Percentiles rank a stretch among this genome's conserved stretches.
These are phyloP conservation scores for Lablab purpureus DNA, from an alignment of 306 rosid genomes.

Conservation along the genomic window DNA sequence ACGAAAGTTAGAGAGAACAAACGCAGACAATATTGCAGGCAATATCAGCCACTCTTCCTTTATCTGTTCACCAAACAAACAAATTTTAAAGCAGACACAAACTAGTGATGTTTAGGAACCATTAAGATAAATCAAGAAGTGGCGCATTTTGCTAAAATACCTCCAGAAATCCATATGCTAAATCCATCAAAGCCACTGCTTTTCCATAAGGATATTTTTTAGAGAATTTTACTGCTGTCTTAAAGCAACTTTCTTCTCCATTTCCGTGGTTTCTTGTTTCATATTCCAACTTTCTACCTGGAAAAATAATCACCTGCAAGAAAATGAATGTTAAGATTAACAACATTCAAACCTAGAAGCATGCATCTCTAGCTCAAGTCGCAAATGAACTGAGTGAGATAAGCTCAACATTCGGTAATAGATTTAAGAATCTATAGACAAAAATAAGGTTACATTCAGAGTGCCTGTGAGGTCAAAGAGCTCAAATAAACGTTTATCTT, in stretches of 20 bases:
- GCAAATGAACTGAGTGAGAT: not conserved
- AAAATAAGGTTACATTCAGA: constrained; percentile 35
- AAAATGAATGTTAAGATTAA: not conserved
- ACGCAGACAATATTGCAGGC: constrained; percentile 52
- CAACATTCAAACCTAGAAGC: constrained; percentile 3
- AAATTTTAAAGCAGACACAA: constrained; percentile 19
- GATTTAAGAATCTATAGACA: constrained; percentile 17
- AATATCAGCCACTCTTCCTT: constrained; percentile 57
- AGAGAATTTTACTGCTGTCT: constrained; percentile 55
- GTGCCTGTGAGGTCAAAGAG: constrained; percentile 57
- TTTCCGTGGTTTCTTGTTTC: constrained; percentile 36
- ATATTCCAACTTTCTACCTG: constrained; percentile 50
- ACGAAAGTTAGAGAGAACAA: constrained; percentile 42
- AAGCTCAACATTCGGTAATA: not conserved
- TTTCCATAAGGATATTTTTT: constrained; percentile 48
- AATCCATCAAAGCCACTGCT: constrained; percentile 53
- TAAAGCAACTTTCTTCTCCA: constrained; percentile 37
- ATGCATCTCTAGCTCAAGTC: not conserved
- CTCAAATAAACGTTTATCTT: constrained; percentile 45
- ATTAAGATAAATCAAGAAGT: not conserved
- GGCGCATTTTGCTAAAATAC: constrained; percentile 16
- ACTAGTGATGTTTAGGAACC: not conserved
- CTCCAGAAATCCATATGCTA: constrained; percentile 45
- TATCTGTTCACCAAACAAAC: constrained; percentile 50
- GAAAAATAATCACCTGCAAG: constrained; percentile 48